Evolutionary conservation across 306 rosid genomes (phyloP).

Genomic region (Aeschynomene evenia): DNA sequence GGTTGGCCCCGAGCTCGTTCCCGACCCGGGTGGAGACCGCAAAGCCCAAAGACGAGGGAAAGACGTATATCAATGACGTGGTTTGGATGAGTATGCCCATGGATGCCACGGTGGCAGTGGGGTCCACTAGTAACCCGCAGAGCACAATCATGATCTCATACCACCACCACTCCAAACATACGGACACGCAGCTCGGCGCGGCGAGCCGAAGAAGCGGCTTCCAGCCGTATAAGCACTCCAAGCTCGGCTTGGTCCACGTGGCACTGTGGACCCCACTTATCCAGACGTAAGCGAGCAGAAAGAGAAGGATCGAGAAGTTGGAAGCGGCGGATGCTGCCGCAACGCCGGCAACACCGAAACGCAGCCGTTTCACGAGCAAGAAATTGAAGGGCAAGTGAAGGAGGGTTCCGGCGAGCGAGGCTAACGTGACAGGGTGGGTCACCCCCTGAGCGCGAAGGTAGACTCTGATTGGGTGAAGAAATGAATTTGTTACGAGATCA

Average conservation of each 20-base stretch:
- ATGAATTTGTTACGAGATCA: slow-evolving; percentile 74
- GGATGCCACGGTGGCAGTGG: slow-evolving; percentile 78
- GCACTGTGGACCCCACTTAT: slow-evolving; percentile 39
- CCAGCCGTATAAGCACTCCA: slow-evolving; percentile 69
- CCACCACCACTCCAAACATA: slow-evolving; percentile 99
- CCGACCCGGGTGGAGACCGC: slow-evolving; percentile 93
- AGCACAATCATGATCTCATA: slow-evolving; percentile 91
- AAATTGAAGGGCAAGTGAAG: slow-evolving; percentile 61
- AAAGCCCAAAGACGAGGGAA: slow-evolving; percentile 74
- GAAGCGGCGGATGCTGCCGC: slow-evolving; percentile 79
- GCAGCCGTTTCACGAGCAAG: slow-evolving; percentile 23
- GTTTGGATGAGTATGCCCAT: slow-evolving; percentile 93
- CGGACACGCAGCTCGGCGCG: slow-evolving; percentile 86
- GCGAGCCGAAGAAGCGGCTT: slow-evolving; percentile 62
- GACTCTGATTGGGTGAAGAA: slow-evolving; percentile 80
- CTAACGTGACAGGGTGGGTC: slow-evolving; percentile 69
- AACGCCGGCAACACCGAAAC: slow-evolving; percentile 60
- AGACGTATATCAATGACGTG: slow-evolving; percentile 79
- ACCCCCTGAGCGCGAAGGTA: slow-evolving; percentile 89
- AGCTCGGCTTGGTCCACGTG: slow-evolving; percentile 67
- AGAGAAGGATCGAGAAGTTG: slow-evolving; percentile 41
- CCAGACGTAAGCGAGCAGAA: slow-evolving; percentile 45
- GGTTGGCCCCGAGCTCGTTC: slow-evolving; percentile 72
- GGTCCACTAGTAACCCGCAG: slow-evolving; percentile 72
- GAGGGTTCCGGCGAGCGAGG: slow-evolving; percentile 61